Evolutionary conservation across 306 rosid species (phyloP), one percentile per base, ranked within the genome.

Genomic region (Vachellia pachyceras): DNA sequence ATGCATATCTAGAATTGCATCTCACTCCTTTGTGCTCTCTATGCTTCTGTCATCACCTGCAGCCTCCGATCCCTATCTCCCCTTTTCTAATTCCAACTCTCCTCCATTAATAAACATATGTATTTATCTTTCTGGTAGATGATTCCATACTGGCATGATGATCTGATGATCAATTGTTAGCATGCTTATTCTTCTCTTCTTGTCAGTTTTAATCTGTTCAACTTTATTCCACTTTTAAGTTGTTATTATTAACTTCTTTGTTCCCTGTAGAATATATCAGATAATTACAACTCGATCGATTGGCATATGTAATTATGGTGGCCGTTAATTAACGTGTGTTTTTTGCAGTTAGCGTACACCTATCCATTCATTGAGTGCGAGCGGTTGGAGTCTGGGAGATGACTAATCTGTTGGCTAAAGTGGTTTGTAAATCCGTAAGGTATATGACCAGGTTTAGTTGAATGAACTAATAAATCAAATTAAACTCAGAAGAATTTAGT

Each of bases 11-110:
- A 7, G 1, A 37, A 78, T 76, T 45, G 90, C 83, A 87, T 87
- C 46, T 84, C 83, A 76, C 52, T 87, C 85, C 80, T 87, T 84
- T 87, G 90, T 87, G 88, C 90, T 87, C 90, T 87, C 90, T 87
- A 84, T 87, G 18, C 90, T 87, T 87, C 90, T 87, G 90, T 87
- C 90, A 87, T 84, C 90, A 66, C 79, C 88, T 79, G 49, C 50
- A 49, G 55, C 76, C 79, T 86, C 71, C 67, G 2, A 25, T 73
- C 77, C 39, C 73, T 41, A 22, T 86, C 58, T 74, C 54, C 80
- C 18, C 13, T 7, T 67, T 67, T 70, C 80, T 33, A 60, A 75
- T 72, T 63, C 46, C 77, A 66, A 3, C 8, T 65, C 20, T 35
- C 41, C 22, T 40, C 47, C 57, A n/a, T 18, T 25, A 55, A 13